Conservation (phyloP, 176 grass and related monocot genomes). For the Typha latifolia region DNA sequence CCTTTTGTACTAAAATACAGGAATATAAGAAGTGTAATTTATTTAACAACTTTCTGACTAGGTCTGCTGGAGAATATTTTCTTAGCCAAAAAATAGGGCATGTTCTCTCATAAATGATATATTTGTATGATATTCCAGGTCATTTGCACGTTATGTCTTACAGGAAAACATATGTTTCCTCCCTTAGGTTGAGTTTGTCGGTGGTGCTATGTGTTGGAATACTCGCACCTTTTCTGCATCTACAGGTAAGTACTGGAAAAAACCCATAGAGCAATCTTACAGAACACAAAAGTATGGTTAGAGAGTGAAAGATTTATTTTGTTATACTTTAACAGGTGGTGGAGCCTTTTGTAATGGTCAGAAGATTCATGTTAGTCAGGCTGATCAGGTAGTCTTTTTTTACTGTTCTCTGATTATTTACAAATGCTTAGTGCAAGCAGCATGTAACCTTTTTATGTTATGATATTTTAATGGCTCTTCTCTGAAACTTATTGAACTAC, state of each 20-base stretch:
- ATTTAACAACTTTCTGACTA: not conserved
- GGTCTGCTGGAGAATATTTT: not conserved
- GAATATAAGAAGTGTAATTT: not conserved
- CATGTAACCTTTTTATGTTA: too few relatives aligned
- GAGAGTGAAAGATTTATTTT: slow-evolving; percentile 14
- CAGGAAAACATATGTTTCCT: slow-evolving; percentile 13
- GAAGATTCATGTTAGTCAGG: slow-evolving; percentile 86
- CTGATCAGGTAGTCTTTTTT: slow-evolving; percentile 54
- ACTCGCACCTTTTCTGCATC: slow-evolving; percentile 81
- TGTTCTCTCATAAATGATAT: not conserved
- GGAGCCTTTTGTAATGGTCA: slow-evolving; percentile 95
- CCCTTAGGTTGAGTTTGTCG: slow-evolving; percentile 84
- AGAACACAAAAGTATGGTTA: not conserved
- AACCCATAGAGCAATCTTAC: not conserved
- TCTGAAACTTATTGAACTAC: too few relatives aligned
- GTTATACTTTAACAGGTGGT: slow-evolving; percentile 40
- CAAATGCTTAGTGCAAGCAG: too few relatives aligned
- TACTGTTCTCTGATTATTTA: slow-evolving; percentile 2
- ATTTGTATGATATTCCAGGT: not conserved
- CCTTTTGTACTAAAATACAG: too few relatives aligned
- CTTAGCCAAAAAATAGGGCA: not conserved
- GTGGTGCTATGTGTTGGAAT: slow-evolving; percentile 92
- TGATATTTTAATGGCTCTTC: too few relatives aligned
- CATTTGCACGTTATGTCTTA: not conserved
- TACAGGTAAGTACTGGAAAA: slow-evolving; percentile 43